phyloP scores from a whole-genome alignment of 1,284 basidiomycete species.

The Ganoderma resinaceum region DNA sequence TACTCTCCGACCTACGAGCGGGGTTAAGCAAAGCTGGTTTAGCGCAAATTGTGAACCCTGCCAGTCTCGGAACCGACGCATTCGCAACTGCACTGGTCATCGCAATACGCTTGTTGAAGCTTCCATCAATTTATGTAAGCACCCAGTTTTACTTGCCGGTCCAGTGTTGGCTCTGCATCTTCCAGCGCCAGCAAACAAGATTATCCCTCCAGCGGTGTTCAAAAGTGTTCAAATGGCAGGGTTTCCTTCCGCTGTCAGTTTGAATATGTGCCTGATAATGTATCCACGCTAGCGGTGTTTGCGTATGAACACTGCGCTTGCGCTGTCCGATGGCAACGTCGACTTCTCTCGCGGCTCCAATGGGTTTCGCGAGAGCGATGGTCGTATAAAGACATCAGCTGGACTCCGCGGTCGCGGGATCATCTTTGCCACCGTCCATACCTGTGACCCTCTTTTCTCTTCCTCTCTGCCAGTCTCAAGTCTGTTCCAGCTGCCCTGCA shows the following conservation, averaged over 20 bases:
- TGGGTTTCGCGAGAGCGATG: background rate
- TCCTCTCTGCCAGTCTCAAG: slow-evolving; percentile 9
- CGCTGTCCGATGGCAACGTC: background rate
- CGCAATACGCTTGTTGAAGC: no score
- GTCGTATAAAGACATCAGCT: background rate
- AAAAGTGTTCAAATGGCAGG: no score
- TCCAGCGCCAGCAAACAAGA: background rate
- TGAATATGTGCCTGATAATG: background rate
- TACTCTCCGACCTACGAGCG: no score
- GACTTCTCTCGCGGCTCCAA: background rate
- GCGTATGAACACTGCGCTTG: no score
- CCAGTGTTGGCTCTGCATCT: background rate
- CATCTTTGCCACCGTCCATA: background rate
- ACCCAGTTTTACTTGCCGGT: no score
- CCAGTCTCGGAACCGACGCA: no score
- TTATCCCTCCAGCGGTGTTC: background rate
- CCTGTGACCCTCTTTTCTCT: background rate
- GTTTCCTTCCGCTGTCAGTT: background rate
- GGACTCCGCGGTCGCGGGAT: no score
- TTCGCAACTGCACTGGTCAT: no score
- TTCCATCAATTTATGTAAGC: no score
- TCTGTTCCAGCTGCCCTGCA: slow-evolving; percentile 6
- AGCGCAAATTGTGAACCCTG: no score
- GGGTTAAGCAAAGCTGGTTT: no score
- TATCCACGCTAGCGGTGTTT: no score